Evolutionary conservation across 1,139 yeast species (phyloP), one percentile per base, ranked within the genome.

Genomic region (Kodamaea sp.): DNA sequence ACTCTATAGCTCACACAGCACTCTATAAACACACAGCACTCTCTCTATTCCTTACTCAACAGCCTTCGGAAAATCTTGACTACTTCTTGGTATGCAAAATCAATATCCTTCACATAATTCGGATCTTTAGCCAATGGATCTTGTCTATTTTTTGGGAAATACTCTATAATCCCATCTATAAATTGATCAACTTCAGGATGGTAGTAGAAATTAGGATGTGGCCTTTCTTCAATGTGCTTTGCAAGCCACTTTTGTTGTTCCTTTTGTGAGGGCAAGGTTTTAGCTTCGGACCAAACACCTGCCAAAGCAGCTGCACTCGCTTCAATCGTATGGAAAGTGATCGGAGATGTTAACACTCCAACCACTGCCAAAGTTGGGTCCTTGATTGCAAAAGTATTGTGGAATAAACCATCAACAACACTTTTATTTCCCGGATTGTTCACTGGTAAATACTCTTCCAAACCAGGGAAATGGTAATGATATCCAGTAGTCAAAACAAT

Each of bases 251-350:
- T 38, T 8, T 34, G 37, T 45, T 63, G 69, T 20, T 58, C 67
- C 32, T 56, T 55, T 27, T 52, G 46, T 0, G 60, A 36, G 4
- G 71, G 71, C 32, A 63, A 52, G 5, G 29, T 11, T 23, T 37
- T 46, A 7, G 57, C 52, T 8, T 60, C 62, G 4, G 67, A 62
- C 75, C 76, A 71, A 5, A 70, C 69, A 7, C 77, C 77, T 8
- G 76, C 75, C 31, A 71, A 55, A 0, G 75, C 73, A 12, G 73
- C 67, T 2, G 73, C 68, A 45, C 62, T 57, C 5, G 69, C 62
- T 46, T 72, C 78, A 30, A 71, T 65, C 4, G 70, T 57, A 40
- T 65, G 65, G 53, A 72, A 71, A 42, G 67, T 67, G 24, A 69
- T 49, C 2, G 68, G 63, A 8, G 72, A 63, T 8, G 65, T 57